Evolutionary conservation across 1,284 basidiomycete genomes (phyloP), one percentile per base, ranked within the genome.

Genomic region (Trichosporon sp.): DNA sequence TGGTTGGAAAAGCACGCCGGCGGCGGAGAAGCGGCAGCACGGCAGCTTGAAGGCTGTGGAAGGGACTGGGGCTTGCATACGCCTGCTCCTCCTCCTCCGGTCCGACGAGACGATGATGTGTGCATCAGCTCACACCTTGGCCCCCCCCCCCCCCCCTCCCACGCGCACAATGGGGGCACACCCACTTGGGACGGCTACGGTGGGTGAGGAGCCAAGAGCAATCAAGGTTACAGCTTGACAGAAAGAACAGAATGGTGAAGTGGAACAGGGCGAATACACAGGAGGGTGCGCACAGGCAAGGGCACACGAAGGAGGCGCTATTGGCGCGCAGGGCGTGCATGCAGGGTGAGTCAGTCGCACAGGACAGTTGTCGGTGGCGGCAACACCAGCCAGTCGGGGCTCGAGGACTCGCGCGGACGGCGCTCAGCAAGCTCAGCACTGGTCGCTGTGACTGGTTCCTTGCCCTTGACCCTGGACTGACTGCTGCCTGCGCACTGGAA

Each of bases 21-120:
- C 51, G 51, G 51, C 19, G 51, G 51, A 54, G 51, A 54, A 54
- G 51, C 51, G 51, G 51, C 35, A 54, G 51, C 21, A 19, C n/a
- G 48, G 26, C 26, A 26, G 26, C 26, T 7, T 54, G 19, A 19
- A 26, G 19, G 19, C n/a, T 21, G 19, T 19, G 48, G 51, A 26
- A 54, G 51, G 19, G 21, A 21, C 19, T 12, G 38, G n/a, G 51
- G 48, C n/a, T 19, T 54, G 51, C 19, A 54, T 54, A 54, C n/a
- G 51, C 51, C 19, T 26, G 51, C 51, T 11, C 10, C 6, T 21
- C 10, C 6, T 21, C n/a, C n/a, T 21, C 51, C 19, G 51, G 51
- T 54, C 51, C 8, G 51, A 54, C 51, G 19, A 54, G 51, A 54
- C 51, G 51, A 21, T 19, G 21, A 54, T 54, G 51, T 8, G 51